phyloP scores from a whole-genome alignment of 331 rosid species.

The Telfairia occidentalis region DNA sequence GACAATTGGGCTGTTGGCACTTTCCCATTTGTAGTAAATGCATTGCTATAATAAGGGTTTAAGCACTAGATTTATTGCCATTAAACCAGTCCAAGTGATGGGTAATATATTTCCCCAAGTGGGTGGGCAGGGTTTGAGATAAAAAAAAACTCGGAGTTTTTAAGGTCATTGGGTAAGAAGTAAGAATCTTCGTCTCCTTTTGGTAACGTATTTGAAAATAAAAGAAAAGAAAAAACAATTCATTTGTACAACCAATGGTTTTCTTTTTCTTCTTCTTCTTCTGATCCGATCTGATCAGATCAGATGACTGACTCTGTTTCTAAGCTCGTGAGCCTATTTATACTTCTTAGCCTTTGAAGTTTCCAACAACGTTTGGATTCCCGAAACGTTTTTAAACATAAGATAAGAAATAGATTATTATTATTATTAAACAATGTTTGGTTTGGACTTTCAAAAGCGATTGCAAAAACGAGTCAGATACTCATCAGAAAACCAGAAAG shows the following conservation, averaged over 20 bases:
- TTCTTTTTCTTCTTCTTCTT: not conserved
- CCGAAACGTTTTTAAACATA: not conserved
- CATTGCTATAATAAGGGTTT: not conserved
- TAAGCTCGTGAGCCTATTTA: not conserved
- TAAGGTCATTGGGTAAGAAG: not conserved
- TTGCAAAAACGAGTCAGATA: not conserved
- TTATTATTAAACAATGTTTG: not conserved
- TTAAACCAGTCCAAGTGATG: not conserved
- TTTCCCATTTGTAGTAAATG: constrained; percentile 9
- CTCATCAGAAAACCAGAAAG: not conserved
- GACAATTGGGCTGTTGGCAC: not conserved
- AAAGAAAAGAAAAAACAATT: not conserved
- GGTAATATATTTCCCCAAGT: not conserved
- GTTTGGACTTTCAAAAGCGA: not conserved
- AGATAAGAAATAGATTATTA: too few relatives aligned
- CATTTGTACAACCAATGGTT: not conserved
- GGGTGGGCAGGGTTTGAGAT: not conserved
- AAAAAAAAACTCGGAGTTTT: not conserved
- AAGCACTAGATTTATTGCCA: not conserved
- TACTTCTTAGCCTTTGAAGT: not conserved
- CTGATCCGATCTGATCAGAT: not conserved
- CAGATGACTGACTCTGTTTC: not conserved
- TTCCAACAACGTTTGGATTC: constrained; percentile 10
- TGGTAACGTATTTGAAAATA: not conserved
- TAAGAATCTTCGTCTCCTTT: not conserved